Evolutionary conservation across 129 eudicot genomes (phyloP).

Genomic region (Cynara cardunculus): DNA sequence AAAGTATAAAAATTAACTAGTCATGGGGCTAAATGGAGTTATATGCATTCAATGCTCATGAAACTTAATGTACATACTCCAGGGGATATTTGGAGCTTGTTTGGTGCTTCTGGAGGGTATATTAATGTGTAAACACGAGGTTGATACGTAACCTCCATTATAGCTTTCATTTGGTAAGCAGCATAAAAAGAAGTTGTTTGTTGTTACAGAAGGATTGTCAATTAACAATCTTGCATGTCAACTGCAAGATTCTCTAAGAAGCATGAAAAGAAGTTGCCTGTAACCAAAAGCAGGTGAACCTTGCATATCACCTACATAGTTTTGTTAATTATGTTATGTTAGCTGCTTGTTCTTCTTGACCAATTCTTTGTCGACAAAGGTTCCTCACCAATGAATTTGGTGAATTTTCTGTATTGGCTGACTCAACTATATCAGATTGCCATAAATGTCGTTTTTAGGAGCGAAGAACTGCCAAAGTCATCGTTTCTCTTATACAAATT

Average conservation of each 20-base stretch:
- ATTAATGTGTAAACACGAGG: too few relatives aligned
- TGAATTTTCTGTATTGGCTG: neutral
- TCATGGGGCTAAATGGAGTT: too few relatives aligned
- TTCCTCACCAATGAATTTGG: neutral
- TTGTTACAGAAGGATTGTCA: conserved; percentile 84
- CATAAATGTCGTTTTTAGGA: neutral
- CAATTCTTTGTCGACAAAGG: neutral
- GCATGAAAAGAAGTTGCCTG: conserved; percentile 38
- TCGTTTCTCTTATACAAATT: neutral
- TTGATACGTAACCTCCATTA: too few relatives aligned
- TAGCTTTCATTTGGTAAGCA: too few relatives aligned
- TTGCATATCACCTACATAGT: neutral
- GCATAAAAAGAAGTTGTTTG: too few relatives aligned
- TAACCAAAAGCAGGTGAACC: conserved; percentile 23
- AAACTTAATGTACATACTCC: too few relatives aligned
- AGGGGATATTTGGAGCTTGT: too few relatives aligned
- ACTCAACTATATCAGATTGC: neutral
- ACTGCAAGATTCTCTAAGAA: conserved; percentile 60
- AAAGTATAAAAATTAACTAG: too few relatives aligned
- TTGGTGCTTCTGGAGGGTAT: too few relatives aligned
- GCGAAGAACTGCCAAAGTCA: neutral
- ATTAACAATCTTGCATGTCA: conserved; percentile 71
- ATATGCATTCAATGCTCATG: too few relatives aligned
- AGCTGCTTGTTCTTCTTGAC: neutral
- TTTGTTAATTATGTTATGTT: neutral